Evolutionary conservation across 176 grass and related monocot genomes (phyloP).

Genomic region (Oryza meyeriana): DNA sequence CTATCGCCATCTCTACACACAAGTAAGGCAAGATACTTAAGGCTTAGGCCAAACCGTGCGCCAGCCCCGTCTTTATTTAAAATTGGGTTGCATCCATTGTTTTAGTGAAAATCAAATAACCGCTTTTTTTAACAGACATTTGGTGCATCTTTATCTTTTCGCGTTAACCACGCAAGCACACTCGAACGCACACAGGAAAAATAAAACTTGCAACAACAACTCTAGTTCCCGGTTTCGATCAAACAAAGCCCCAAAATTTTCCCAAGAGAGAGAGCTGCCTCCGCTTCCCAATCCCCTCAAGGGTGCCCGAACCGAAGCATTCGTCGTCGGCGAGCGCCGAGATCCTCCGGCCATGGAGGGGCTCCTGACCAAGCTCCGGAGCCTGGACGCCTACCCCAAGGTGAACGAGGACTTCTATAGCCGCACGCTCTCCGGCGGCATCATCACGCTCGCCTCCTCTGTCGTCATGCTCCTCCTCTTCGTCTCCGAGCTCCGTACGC

Average conservation of each 20-base stretch:
- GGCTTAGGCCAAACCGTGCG: no score
- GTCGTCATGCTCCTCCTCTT: slow-evolving; percentile 82
- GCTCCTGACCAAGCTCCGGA: slow-evolving; percentile 66
- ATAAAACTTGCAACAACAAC: not conserved
- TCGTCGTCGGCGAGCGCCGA: not conserved
- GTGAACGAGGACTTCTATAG: slow-evolving; percentile 97
- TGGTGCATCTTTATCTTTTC: not conserved
- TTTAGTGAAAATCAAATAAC: no score
- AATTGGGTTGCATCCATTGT: no score
- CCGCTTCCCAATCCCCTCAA: not conserved
- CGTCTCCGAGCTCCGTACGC: slow-evolving; percentile 83
- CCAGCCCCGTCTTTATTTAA: no score
- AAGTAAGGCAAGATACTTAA: no score
- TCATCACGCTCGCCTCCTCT: slow-evolving; percentile 78
- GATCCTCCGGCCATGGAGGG: slow-evolving; percentile 57
- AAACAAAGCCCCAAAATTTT: not conserved
- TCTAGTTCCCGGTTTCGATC: slow-evolving; percentile 25
- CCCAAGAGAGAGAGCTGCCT: not conserved
- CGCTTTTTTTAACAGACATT: no score
- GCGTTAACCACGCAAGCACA: not conserved
- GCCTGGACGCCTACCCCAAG: slow-evolving; percentile 82
- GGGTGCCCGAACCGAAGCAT: not conserved
- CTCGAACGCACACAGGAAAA: not conserved
- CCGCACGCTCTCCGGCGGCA: slow-evolving; percentile 82
- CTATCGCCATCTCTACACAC: accelerated